phyloP scores from a whole-genome alignment of 257 asterid species.

The Thymus quinquecostatus region DNA sequence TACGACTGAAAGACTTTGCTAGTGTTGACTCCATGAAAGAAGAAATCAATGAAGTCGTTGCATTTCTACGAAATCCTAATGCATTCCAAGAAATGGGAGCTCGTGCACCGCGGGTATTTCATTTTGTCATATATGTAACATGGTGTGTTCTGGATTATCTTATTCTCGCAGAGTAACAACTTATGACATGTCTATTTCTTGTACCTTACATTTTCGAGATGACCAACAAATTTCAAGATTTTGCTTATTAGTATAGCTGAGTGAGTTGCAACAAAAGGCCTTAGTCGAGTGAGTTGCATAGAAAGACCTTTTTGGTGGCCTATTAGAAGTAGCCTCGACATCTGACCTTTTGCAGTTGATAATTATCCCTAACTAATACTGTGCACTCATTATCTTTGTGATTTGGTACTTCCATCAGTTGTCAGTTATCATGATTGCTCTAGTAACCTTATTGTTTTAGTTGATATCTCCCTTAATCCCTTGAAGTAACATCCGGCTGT shows the following conservation, averaged over 20 bases:
- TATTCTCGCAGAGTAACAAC: conserved; percentile 22
- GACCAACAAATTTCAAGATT: background rate
- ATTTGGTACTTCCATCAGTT: conserved; percentile 9
- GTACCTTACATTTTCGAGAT: conserved; percentile 15
- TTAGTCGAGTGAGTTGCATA: conserved; percentile 8
- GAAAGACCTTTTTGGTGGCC: conserved; percentile 1
- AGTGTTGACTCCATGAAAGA: conserved; percentile 95
- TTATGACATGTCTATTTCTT: conserved; percentile 15
- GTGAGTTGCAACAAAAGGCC: background rate
- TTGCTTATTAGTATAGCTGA: background rate
- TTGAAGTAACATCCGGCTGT: conserved; percentile 8
- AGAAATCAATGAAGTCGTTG: conserved; percentile 96
- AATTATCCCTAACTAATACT: conserved; percentile 6
- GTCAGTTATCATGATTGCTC: conserved; percentile 22
- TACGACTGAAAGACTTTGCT: conserved; percentile 84
- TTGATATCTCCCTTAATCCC: conserved; percentile 14
- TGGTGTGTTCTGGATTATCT: background rate
- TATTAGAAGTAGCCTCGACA: background rate
- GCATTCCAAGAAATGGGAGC: conserved; percentile 99
- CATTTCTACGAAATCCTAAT: conserved; percentile 86
- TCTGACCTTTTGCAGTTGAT: conserved; percentile 13
- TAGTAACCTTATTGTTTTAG: conserved; percentile 1
- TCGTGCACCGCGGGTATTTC: conserved; percentile 97
- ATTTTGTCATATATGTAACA: conserved; percentile 13
- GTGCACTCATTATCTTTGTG: conserved; percentile 4